Evolutionary conservation across 768 basidiomycete genomes (phyloP).

Genomic region (Pulveroboletus sp.): DNA sequence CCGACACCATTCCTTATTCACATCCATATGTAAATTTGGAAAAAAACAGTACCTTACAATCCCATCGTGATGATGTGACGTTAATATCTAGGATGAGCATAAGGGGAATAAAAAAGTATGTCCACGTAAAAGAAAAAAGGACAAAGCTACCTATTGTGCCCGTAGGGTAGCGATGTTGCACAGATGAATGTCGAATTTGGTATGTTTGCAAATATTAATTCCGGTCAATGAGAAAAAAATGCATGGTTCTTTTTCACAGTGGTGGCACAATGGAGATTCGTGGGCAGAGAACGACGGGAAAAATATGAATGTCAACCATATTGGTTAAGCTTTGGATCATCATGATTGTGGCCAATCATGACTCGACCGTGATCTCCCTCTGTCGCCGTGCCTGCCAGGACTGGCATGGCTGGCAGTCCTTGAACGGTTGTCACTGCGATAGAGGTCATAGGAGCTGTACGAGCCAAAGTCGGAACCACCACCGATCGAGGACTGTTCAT

Average conservation of each 20-base stretch:
- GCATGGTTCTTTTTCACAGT: slow-evolving; percentile 5
- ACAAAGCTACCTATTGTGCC: slow-evolving; percentile 14
- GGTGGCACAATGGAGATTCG: slow-evolving; percentile 3
- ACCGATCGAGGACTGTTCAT: slow-evolving; percentile 41
- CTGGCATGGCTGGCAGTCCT: slow-evolving; percentile 40
- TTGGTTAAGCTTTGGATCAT: slow-evolving; percentile 5
- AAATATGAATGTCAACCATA: not conserved
- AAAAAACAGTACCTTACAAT: slow-evolving; percentile 11
- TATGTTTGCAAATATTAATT: slow-evolving; percentile 4
- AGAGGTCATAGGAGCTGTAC: slow-evolving; percentile 35
- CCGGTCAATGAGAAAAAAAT: slow-evolving; percentile 3
- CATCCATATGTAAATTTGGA: slow-evolving; percentile 9
- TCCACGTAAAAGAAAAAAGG: slow-evolving; percentile 22
- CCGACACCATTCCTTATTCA: not conserved
- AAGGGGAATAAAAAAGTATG: slow-evolving; percentile 32
- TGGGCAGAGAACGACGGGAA: not conserved
- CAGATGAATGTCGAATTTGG: slow-evolving; percentile 1
- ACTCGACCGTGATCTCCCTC: slow-evolving; percentile 20
- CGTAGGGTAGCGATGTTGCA: slow-evolving; percentile 8
- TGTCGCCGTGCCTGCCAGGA: slow-evolving; percentile 21
- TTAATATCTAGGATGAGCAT: slow-evolving; percentile 20
- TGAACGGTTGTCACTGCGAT: slow-evolving; percentile 39
- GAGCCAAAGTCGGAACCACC: slow-evolving; percentile 9
- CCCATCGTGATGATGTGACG: slow-evolving; percentile 13
- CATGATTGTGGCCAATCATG: slow-evolving; percentile 14